Percentiles rank a stretch among this genome's conserved stretches.
phyloP scores from a whole-genome alignment of 2,329 filamentous ascomycete genomes.

The Microdochium paspali region DNA sequence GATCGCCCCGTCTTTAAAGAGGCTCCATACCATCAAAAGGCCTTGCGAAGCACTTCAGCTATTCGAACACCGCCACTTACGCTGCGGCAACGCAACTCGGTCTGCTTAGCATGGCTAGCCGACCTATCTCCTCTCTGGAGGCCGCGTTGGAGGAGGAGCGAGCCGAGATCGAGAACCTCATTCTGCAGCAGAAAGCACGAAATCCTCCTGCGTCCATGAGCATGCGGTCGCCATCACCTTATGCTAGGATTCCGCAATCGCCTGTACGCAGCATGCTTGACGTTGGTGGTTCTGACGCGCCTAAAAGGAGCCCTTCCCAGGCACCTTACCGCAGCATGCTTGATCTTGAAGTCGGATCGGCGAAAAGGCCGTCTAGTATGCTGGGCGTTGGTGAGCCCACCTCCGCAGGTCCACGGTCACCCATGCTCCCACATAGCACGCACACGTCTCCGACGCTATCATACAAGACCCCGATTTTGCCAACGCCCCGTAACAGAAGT shows the following conservation, averaged over 20 bases:
- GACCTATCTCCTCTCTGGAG: constrained; percentile 20
- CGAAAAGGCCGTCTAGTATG: constrained; percentile 39
- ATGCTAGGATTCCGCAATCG: constrained; percentile 44
- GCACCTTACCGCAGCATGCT: constrained; percentile 57
- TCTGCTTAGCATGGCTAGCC: constrained; percentile 12
- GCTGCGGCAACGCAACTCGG: not conserved
- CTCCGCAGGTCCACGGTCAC: constrained; percentile 7
- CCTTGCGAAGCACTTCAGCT: not conserved
- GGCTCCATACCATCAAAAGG: not conserved
- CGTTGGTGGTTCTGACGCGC: constrained; percentile 31
- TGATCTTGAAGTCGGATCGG: constrained; percentile 38
- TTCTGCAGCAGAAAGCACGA: constrained; percentile 13
- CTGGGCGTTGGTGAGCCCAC: constrained; percentile 34
- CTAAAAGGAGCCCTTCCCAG: constrained; percentile 29
- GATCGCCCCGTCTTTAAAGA: no score
- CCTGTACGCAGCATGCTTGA: constrained; percentile 62
- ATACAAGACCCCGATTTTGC: constrained; percentile 18
- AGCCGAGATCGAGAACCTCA: constrained; percentile 19
- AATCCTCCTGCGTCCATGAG: constrained; percentile 13
- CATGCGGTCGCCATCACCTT: constrained; percentile 41
- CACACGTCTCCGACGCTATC: constrained; percentile 36
- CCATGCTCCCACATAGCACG: constrained; percentile 27
- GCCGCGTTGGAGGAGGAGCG: constrained; percentile 22
- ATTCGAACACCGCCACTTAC: not conserved
- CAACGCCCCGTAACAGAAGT: constrained; percentile 33